phyloP scores from a whole-genome alignment of 306 rosid genomes.

The Cucumis cinereus region DNA sequence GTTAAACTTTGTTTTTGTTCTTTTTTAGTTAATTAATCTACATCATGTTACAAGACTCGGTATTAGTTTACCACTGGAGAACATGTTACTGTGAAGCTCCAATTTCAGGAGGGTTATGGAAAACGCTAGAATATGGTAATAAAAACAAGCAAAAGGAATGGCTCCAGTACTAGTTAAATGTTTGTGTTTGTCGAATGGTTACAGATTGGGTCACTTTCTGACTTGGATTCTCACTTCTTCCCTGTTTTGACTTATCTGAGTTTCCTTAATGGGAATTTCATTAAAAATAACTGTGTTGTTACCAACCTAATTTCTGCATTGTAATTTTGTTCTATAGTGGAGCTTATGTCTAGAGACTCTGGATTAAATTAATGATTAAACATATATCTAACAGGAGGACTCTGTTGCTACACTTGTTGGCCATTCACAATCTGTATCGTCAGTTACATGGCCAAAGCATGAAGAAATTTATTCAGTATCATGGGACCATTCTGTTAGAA shows the following conservation, averaged over 20 bases:
- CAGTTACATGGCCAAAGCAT: slow-evolving; percentile 66
- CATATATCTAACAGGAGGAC: slow-evolving; percentile 33
- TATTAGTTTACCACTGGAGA: neutral
- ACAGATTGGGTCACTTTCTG: neutral
- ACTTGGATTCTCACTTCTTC: neutral
- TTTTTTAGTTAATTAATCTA: neutral
- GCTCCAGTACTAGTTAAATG: neutral
- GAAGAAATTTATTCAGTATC: slow-evolving; percentile 79
- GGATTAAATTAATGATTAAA: neutral
- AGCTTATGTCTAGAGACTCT: neutral
- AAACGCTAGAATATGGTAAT: neutral
- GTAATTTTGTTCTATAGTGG: neutral
- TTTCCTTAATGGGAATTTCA: neutral
- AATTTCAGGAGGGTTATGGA: neutral
- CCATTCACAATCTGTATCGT: slow-evolving; percentile 81
- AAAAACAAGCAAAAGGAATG: neutral
- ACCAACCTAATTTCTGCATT: neutral
- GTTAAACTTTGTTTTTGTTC: slow-evolving; percentile 24
- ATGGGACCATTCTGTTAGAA: slow-evolving; percentile 80
- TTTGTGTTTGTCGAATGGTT: neutral
- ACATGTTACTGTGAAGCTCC: neutral
- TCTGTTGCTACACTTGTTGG: slow-evolving; percentile 68
- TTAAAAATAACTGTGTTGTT: neutral
- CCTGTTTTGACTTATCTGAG: neutral
- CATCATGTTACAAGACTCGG: neutral